Percentiles rank a stretch among this genome's conserved stretches.
These are phyloP conservation scores for Arachnopeziza araneosa DNA, from an alignment of 2,329 filamentous ascomycete species.

Conservation along the genomic window DNA sequence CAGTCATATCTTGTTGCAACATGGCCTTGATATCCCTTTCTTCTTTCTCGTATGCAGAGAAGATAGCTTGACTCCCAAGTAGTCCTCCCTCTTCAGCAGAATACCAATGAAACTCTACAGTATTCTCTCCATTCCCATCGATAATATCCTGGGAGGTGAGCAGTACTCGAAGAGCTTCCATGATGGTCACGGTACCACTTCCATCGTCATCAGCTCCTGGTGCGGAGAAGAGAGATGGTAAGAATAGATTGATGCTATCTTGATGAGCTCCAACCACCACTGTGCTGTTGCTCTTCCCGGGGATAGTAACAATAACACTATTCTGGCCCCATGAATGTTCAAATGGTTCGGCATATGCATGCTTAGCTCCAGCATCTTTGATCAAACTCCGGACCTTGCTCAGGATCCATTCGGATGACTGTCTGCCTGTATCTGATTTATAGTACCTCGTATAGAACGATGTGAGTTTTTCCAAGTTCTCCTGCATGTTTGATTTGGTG, in stretches of 20 bases:
- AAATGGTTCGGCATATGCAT: constrained; percentile 69
- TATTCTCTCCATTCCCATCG: constrained; percentile 70
- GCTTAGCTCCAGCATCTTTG: constrained; percentile 60
- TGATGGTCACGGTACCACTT: constrained; percentile 86
- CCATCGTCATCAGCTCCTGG: constrained; percentile 96
- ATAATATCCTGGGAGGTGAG: constrained; percentile 66
- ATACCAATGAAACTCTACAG: constrained; percentile 96
- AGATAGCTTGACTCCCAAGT: constrained; percentile 84
- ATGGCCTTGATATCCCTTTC: constrained; percentile 82
- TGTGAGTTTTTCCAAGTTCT: constrained; percentile 72
- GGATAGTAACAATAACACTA: constrained; percentile 87
- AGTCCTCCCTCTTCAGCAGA: constrained; percentile 84
- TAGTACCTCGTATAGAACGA: constrained; percentile 80
- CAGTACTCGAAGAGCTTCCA: constrained; percentile 81
- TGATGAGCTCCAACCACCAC: constrained; percentile 89
- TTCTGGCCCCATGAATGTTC: constrained; percentile 82
- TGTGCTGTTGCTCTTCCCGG: constrained; percentile 77
- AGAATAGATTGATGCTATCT: constrained; percentile 89
- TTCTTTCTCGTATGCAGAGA: constrained; percentile 69
- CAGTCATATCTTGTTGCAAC: constrained; percentile 98
- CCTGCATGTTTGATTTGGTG: constrained; percentile 68
- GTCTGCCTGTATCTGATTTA: constrained; percentile 68
- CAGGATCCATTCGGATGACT: constrained; percentile 86
- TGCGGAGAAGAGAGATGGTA: constrained; percentile 76
- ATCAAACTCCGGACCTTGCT: constrained; percentile 68